Evolutionary conservation across 1,284 basidiomycete species (phyloP), one percentile per base, ranked within the genome.

Genomic region (Heterobasidion irregulare): DNA sequence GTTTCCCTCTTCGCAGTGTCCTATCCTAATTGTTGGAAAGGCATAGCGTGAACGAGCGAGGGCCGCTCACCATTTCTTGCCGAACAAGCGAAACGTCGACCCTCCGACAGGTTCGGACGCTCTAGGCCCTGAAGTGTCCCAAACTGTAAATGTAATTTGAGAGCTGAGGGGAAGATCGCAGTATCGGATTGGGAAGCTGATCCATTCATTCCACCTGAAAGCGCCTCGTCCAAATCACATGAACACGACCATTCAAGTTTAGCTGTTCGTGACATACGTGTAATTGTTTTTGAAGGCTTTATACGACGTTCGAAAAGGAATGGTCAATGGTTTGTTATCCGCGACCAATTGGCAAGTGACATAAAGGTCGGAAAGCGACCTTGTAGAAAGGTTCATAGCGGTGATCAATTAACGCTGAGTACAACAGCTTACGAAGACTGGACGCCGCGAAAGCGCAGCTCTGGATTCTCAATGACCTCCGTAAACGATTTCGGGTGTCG

Each of bases 81-180:
- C 89, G 70, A 98, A 98, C 38, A 98, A 65, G 15, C 83, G 78
- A 68, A 98, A 89, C 0, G 94, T 96, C 1, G 92, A 86, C 0
- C 95, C 95, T 35, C 96, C 95, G 0, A 98, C 84, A 8, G 92
- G 86, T 16, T 79, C 75, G 1, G 89, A 83, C 52, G 77, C 76
- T 26, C 86, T 78, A 46, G 92, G 84, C 0, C 89, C 88, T 44
- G 84, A 86, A 54, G 95, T 92, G 66, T 98, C 94, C 86, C 94
- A 97, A 18, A 98, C 86, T 1, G 96, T 98, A 65, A 98, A 92
- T 0, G 90, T 88, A 54, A 99, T 79, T 63, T 97, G 94, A 0
- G 94, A 86, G 63, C 77, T 88, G 35, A 94, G 73, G 0, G 94
- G 93, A 5, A 99, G 77, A 63, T 97, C 94, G 53, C 92, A 90